phyloP scores from a whole-genome alignment of 768 basidiomycete species.

The Piloderma croceum region DNA sequence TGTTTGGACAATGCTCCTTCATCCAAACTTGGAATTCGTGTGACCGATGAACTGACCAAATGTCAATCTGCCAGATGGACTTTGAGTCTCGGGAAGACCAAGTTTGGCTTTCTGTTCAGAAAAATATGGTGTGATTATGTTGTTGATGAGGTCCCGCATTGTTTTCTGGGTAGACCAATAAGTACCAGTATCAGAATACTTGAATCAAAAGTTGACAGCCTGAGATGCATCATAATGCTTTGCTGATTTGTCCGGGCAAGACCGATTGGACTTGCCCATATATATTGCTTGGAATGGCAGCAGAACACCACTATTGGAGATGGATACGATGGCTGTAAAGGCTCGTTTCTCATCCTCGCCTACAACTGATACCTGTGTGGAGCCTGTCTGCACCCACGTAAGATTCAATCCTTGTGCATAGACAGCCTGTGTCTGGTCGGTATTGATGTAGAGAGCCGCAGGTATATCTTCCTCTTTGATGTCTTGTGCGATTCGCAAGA shows the following conservation, averaged over 20 bases:
- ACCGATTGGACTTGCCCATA: slow-evolving; percentile 21
- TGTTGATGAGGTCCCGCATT: slow-evolving; percentile 24
- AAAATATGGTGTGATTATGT: slow-evolving; percentile 29
- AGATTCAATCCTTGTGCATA: slow-evolving; percentile 18
- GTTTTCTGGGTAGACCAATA: slow-evolving; percentile 20
- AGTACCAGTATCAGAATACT: slow-evolving; percentile 18
- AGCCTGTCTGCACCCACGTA: slow-evolving; percentile 26
- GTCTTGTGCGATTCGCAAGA: slow-evolving; percentile 18
- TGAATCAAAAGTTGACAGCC: slow-evolving; percentile 18
- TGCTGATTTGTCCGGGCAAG: slow-evolving; percentile 15
- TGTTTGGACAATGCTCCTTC: slow-evolving; percentile 22
- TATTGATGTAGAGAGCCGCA: slow-evolving; percentile 25
- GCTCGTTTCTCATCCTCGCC: slow-evolving; percentile 39
- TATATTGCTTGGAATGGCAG: slow-evolving; percentile 38
- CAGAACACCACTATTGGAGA: slow-evolving; percentile 24
- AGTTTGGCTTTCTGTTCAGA: slow-evolving; percentile 10
- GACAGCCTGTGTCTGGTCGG: slow-evolving; percentile 32
- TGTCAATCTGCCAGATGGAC: slow-evolving; percentile 27
- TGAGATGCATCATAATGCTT: slow-evolving; percentile 17
- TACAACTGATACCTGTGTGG: slow-evolving; percentile 29
- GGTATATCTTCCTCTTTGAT: slow-evolving; percentile 25
- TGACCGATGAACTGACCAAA: slow-evolving; percentile 34
- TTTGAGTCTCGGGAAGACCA: slow-evolving; percentile 16
- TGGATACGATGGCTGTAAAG: slow-evolving; percentile 31
- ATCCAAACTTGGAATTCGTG: slow-evolving; percentile 31